Percentiles rank a stretch among this genome's conserved stretches.
Conservation (phyloP, 257 asterid genomes). For the Perilla frutescens region DNA sequence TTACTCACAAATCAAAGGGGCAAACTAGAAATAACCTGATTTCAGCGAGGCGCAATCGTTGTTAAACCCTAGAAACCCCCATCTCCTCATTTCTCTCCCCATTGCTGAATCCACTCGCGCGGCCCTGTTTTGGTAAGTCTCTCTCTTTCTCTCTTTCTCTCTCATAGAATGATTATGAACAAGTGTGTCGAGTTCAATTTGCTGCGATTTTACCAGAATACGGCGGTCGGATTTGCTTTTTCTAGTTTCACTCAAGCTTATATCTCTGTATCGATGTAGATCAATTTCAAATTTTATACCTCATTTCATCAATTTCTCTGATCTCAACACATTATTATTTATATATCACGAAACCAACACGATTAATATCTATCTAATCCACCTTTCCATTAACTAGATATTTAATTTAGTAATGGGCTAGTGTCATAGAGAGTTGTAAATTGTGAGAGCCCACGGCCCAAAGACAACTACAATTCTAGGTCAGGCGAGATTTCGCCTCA, state of each 20-base stretch:
- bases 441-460: too few relatives aligned
- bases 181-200: too few relatives aligned
- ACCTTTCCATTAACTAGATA: conserved; percentile 24
- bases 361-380: conserved; percentile 43
- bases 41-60: not conserved
- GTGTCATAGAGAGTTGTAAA: too few relatives aligned
- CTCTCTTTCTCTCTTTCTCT: not conserved
- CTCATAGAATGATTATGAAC: not conserved
- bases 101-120: not conserved
- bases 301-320: conserved; percentile 42
- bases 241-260: not conserved
- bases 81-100: not conserved
- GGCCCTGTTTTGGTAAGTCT: conserved; percentile 29
- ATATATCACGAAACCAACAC: conserved; percentile 13
- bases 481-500: not conserved
- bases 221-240: not conserved
- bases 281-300: not conserved
- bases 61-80: conserved; percentile 12
- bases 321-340: too few relatives aligned
- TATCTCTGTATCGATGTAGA: not conserved
- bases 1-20: conserved; percentile 8
- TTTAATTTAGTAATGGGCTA: too few relatives aligned
- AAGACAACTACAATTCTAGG: too few relatives aligned
- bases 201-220: not conserved
- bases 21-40: conserved; percentile 7